phyloP scores from a whole-genome alignment of 352 stramenopile species.

The Pythium diclinum region DNA sequence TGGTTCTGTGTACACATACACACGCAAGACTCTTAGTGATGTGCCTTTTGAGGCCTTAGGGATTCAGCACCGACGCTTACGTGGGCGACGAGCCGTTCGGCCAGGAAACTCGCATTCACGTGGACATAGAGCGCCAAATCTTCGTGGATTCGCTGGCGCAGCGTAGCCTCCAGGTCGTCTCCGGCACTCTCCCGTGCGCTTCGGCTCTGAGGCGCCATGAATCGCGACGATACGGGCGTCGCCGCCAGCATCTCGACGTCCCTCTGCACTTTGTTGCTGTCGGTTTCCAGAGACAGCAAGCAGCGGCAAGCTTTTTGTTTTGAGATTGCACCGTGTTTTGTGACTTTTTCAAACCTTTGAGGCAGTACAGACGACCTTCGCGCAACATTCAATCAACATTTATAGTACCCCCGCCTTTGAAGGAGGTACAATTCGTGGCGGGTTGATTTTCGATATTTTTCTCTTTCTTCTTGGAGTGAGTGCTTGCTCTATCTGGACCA shows the following conservation, averaged over 20 bases:
- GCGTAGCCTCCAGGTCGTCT: constrained; percentile 44
- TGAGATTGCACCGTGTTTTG: constrained; percentile 11
- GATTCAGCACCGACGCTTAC: constrained; percentile 29
- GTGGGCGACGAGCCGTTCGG: constrained; percentile 77
- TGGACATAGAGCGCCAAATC: constrained; percentile 55
- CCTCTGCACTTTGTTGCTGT: constrained; percentile 2
- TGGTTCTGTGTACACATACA: constrained; percentile 36
- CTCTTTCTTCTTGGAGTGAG: constrained; percentile 4
- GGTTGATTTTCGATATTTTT: constrained; percentile 15
- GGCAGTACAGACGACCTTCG: constrained; percentile 26
- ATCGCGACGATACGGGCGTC: constrained; percentile 18
- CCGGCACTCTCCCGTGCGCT: background rate
- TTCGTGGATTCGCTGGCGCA: constrained; percentile 46
- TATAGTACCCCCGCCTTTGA: background rate
- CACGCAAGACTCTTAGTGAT: constrained; percentile 3
- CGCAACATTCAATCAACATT: constrained; percentile 1
- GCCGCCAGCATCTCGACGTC: constrained; percentile 12
- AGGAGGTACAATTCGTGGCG: background rate
- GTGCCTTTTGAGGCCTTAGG: background rate
- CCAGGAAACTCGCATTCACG: constrained; percentile 75
- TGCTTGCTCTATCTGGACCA: background rate
- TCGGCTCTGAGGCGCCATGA: constrained; percentile 5
- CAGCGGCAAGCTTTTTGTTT: background rate
- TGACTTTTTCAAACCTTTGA: constrained; percentile 7
- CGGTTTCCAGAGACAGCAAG: background rate